A percentile compares a stretch with the other conserved stretches of the same genome.
Evolutionary conservation across 768 basidiomycete genomes (phyloP).

Genomic region (Kwoniella mangroviensis): DNA sequence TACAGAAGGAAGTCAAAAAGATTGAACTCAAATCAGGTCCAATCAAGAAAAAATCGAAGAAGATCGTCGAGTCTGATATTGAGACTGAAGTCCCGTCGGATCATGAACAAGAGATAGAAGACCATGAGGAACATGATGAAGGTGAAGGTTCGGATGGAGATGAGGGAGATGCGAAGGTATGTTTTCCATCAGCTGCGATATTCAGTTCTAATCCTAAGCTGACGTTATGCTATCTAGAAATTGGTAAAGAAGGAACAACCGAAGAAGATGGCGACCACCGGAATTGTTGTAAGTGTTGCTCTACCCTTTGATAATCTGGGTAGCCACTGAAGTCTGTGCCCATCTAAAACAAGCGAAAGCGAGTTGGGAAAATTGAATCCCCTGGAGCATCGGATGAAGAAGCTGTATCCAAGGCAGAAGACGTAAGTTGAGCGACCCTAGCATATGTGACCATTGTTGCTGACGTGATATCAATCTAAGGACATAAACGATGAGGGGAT

Average conservation of each 20-base stretch:
- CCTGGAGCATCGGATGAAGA: neutral
- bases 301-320: neutral
- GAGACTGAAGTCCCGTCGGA: neutral
- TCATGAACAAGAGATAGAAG: constrained; percentile 1
- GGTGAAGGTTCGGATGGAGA: neutral
- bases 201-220: neutral
- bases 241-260: neutral
- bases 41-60: neutral
- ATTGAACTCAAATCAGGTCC: constrained; percentile 5
- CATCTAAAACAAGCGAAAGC: neutral
- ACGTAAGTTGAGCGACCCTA: neutral
- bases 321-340: neutral
- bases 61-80: neutral
- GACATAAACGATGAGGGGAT: neutral
- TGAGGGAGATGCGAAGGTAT: neutral
- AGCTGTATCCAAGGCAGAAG: neutral
- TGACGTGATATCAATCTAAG: neutral
- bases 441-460: neutral
- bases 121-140: neutral
- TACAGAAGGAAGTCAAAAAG: constrained; percentile 10
- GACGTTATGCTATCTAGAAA: neutral
- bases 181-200: neutral
- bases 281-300: neutral
- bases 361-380: neutral
- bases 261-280: neutral